A percentile compares a stretch with the other conserved stretches of the same genome.
phyloP scores from a whole-genome alignment of 108 stramenopile species.

The Nitzschia palea region DNA sequence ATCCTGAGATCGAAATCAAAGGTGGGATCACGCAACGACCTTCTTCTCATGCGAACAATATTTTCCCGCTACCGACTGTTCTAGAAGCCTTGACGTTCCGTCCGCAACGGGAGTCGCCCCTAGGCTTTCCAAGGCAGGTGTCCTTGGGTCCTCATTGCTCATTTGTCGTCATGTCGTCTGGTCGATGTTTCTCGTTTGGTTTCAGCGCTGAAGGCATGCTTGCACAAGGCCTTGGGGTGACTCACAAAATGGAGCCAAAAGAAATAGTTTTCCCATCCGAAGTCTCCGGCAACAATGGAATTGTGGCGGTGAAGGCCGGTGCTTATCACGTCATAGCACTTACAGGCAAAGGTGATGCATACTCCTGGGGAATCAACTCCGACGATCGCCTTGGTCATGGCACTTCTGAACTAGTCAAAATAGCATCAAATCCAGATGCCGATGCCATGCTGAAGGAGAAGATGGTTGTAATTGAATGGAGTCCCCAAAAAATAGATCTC shows the following conservation, averaged over 20 bases:
- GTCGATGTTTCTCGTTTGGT: conserved; percentile 66
- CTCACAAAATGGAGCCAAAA: conserved; percentile 33
- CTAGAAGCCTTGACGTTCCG: conserved; percentile 34
- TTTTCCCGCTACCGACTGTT: conserved; percentile 35
- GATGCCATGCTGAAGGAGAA: conserved; percentile 16
- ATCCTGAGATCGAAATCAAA: conserved; percentile 18
- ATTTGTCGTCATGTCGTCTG: conserved; percentile 63
- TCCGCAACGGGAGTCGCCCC: conserved; percentile 13
- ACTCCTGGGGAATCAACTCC: conserved; percentile 56
- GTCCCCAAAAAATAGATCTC: conserved; percentile 32
- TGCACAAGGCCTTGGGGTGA: conserved; percentile 43
- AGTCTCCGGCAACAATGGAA: conserved; percentile 13
- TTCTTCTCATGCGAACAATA: conserved; percentile 23
- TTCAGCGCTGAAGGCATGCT: conserved; percentile 72
- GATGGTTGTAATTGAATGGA: conserved; percentile 35
- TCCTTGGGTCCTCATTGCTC: conserved; percentile 70
- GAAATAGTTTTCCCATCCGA: conserved; percentile 48
- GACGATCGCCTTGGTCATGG: conserved; percentile 31
- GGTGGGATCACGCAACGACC: conserved; percentile 24
- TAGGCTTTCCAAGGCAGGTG: conserved; percentile 48
- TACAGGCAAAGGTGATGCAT: conserved; percentile 44
- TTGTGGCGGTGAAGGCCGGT: conserved; percentile 58
- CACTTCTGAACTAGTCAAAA: conserved; percentile 20
- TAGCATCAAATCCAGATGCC: conserved; percentile 11
- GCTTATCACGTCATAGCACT: conserved; percentile 59